Base-by-base conservation (phyloP, 129 eudicot genomes). In the Smallanthus sonchifolius region DNA sequence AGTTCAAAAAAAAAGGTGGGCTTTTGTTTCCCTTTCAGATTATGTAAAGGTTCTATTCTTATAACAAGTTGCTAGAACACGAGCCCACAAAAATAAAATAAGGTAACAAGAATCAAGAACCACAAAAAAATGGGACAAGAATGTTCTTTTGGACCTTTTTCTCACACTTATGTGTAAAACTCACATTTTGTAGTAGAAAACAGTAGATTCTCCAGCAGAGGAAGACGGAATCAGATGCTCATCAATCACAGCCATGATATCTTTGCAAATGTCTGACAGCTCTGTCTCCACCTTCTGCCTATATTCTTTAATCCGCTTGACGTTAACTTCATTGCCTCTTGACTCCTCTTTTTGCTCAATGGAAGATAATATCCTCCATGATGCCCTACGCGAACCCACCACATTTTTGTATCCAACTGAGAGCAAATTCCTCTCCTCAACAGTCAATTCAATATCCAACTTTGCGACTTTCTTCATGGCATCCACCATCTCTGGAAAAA, bases 331-430 rank as follows among this genome's bases (percentile, higher is more conserved):
- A 43, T 84, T 77, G 43, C 86, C 84, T 30, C 80, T 81, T 2
- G 81, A 60, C 34, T 78, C 84, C 75, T 87, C 91, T 72, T 78
- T 87, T 34, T 84, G 83, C 34, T 77, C 84, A 61, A 81, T 83
- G 36, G 86, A 84, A 15, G 86, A 83, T 48, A 84, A 69, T 35
- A 81, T 81, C 70, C 88, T 61, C 88, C 86, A 84, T 2, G 88
- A 79, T 6, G 83, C 88, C 75, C 92, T 79, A 73, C 84, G 62
- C 17, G 86, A 70, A 9, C 88, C 86, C 43, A 84, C 74, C 47
- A 87, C 86, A 73, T 87, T 81, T 69, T 87, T 87, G 56, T 87
- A 87, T 8, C 88, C 88, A 72, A 84, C 84, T 20, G 88, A 86
- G 20, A 86, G 74, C 62, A 86, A 72, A 65, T 84, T 87, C 52